Evolutionary conservation across 2,329 filamentous ascomycete genomes (phyloP).

Genomic region (Tolypocladium capitatum): DNA sequence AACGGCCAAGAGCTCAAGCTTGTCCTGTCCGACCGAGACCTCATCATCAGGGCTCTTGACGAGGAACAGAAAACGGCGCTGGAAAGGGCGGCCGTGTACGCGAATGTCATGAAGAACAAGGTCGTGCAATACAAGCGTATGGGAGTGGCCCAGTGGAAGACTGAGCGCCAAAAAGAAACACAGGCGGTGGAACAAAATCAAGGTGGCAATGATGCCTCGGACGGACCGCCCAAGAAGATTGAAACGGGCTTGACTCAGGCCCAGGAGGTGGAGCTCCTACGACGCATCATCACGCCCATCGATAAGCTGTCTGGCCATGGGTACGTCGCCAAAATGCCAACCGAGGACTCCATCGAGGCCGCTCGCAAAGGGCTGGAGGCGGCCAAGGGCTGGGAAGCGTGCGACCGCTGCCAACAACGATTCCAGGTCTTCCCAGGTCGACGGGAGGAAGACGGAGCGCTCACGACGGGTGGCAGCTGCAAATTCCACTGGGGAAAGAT

Average conservation of each 20-base stretch:
- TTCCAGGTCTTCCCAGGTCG: constrained; percentile 90
- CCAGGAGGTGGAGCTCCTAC: constrained; percentile 56
- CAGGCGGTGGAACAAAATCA: constrained; percentile 15
- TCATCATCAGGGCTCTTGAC: constrained; percentile 57
- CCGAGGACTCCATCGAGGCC: constrained; percentile 49
- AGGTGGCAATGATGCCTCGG: constrained; percentile 17
- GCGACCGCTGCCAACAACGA: constrained; percentile 71
- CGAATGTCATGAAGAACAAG: constrained; percentile 70
- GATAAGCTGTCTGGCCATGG: constrained; percentile 51
- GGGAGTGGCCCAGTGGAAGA: constrained; percentile 56
- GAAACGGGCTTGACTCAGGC: constrained; percentile 54
- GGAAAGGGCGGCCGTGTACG: constrained; percentile 58
- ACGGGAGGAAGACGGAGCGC: constrained; percentile 58
- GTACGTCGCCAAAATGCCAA: constrained; percentile 60
- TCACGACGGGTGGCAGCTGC: constrained; percentile 67
- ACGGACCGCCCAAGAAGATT: constrained; percentile 35
- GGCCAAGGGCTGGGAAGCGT: constrained; percentile 70
- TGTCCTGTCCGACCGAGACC: constrained; percentile 47
- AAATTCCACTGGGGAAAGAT: constrained; percentile 67
- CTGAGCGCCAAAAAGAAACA: constrained; percentile 36
- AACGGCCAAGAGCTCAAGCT: constrained; percentile 36
- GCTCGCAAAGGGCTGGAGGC: constrained; percentile 52
- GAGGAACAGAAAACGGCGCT: constrained; percentile 66
- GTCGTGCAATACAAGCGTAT: constrained; percentile 68
- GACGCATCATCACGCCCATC: constrained; percentile 50